These are phyloP conservation scores for Lipomyces spencermartinsiae DNA, from an alignment of 805 yeast species.

Conservation along the genomic window DNA sequence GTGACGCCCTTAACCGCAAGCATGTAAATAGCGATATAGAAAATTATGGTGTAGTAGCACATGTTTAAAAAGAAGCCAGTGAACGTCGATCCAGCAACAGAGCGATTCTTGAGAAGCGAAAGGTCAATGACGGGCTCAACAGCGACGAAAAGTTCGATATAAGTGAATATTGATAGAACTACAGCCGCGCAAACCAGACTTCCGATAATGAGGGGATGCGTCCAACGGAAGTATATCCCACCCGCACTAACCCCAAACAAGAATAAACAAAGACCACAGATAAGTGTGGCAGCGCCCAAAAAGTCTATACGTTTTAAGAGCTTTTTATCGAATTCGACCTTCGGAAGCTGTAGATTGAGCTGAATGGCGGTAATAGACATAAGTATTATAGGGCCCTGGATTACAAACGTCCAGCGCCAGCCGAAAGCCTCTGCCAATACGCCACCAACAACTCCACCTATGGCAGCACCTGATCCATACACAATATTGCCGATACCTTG, in stretches of 20 bases:
- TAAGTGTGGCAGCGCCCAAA: constrained; percentile 66
- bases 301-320: constrained; percentile 65
- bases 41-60: constrained; percentile 67
- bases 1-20: constrained; percentile 59
- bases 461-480: constrained; percentile 75
- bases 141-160: constrained; percentile 58
- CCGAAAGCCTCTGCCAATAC: constrained; percentile 57
- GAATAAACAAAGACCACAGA: constrained; percentile 59
- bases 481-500: constrained; percentile 82
- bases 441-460: constrained; percentile 69
- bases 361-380: constrained; percentile 48
- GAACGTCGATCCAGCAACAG: constrained; percentile 68
- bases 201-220: constrained; percentile 50
- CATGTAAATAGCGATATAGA: constrained; percentile 73
- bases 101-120: constrained; percentile 58
- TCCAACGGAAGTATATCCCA: constrained; percentile 59
- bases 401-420: constrained; percentile 62
- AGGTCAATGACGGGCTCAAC: constrained; percentile 73
- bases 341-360: constrained; percentile 37
- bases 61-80: constrained; percentile 76
- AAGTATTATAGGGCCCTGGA: constrained; percentile 50
- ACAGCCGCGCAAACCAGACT: constrained; percentile 47
- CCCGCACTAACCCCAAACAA: constrained; percentile 70
- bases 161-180: constrained; percentile 51
- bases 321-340: constrained; percentile 47